Evolutionary conservation across 2,329 filamentous ascomycete genomes (phyloP).

Genomic region (Dendrostoma leiphaemia): DNA sequence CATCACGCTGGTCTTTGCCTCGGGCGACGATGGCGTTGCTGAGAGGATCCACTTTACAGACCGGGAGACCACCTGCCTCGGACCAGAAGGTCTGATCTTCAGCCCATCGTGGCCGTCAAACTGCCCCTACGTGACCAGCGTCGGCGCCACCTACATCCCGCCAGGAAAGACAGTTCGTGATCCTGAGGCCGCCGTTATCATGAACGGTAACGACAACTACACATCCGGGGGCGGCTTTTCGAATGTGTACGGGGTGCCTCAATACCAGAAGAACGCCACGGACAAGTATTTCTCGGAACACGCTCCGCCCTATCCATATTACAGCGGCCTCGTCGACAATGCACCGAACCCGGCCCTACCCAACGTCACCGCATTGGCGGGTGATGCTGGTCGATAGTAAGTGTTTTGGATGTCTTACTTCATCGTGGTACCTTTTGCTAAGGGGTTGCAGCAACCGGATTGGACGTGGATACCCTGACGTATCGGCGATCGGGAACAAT

Average conservation of each 20-base stretch:
- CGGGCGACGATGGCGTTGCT: conserved; percentile 45
- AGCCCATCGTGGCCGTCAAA: conserved; percentile 45
- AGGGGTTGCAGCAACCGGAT: conserved; percentile 15
- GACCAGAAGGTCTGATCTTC: conserved; percentile 40
- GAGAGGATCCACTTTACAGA: background rate
- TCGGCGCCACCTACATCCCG: conserved; percentile 19
- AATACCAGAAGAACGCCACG: conserved; percentile 41
- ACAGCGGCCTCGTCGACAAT: conserved; percentile 16
- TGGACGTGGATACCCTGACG: conserved; percentile 27
- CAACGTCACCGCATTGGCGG: conserved; percentile 6
- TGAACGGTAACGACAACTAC: conserved; percentile 12
- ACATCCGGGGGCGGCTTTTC: conserved; percentile 44
- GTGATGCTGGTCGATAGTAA: conserved; percentile 14
- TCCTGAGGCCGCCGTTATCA: conserved; percentile 20
- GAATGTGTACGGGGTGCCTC: conserved; percentile 41
- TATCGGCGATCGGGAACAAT: conserved; percentile 26
- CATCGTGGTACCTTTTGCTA: too few relatives aligned
- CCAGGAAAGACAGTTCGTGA: conserved; percentile 14
- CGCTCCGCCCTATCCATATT: conserved; percentile 20
- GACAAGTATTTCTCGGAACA: conserved; percentile 34
- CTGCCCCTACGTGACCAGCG: conserved; percentile 42
- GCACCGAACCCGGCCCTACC: conserved; percentile 15
- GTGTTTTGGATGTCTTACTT: too few relatives aligned
- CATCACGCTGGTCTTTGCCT: conserved; percentile 45
- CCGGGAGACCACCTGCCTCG: conserved; percentile 22